Evolutionary conservation across 1,284 basidiomycete species (phyloP).

Genomic region (Erythrobasidium hasegawianum): DNA sequence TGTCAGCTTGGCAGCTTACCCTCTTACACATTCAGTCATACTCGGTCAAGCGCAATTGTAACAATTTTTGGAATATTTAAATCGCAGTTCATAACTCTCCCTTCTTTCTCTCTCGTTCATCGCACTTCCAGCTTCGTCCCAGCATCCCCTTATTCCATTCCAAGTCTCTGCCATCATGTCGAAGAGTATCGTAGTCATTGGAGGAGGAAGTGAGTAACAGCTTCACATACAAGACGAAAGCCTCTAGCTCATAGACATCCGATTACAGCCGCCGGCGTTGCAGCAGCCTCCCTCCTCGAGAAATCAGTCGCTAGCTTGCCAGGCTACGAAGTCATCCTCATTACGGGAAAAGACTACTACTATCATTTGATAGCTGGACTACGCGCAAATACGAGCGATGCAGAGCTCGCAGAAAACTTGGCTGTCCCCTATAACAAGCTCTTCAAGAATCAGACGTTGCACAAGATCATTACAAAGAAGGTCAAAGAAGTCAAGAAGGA

Average conservation of each 20-base stretch:
- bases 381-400: slow-evolving; percentile 20
- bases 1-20: too few species aligned
- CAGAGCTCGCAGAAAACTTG: slow-evolving; percentile 24
- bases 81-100: too few species aligned
- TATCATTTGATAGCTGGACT: slow-evolving; percentile 30
- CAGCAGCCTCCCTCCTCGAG: slow-evolving; percentile 10
- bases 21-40: too few species aligned
- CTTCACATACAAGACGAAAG: too few species aligned
- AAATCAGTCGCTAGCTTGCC: slow-evolving; percentile 8
- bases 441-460: slow-evolving; percentile 19
- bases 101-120: too few species aligned
- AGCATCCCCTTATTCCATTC: too few species aligned
- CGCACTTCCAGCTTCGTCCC: too few species aligned
- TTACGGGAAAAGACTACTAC: slow-evolving; percentile 28
- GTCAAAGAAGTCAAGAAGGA: slow-evolving; percentile 9
- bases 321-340: slow-evolving; percentile 26
- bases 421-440: slow-evolving; percentile 18
- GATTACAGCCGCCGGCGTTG: slow-evolving; percentile 7
- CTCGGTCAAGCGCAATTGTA: too few species aligned
- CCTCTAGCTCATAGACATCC: too few species aligned
- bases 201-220: slow-evolving; percentile 14
- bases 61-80: too few species aligned
- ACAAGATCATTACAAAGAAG: slow-evolving; percentile 24
- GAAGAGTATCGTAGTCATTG: slow-evolving; percentile 20
- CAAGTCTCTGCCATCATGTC: too few species aligned